Evolutionary conservation across 331 rosid species (phyloP).

Genomic region (Telfairia occidentalis): DNA sequence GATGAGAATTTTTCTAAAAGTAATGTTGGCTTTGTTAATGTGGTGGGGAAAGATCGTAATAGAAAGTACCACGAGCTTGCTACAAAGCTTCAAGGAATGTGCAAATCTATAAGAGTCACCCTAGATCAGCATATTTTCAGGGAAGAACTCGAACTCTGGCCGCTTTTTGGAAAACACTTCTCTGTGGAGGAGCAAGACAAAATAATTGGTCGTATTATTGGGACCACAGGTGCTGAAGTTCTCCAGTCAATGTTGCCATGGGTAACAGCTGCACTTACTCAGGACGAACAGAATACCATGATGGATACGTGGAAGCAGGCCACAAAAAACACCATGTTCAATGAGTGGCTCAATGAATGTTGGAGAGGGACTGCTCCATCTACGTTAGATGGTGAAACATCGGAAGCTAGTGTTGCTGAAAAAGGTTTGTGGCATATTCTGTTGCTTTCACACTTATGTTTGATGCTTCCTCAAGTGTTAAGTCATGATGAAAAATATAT

Average conservation of each 20-base stretch:
- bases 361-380: constrained; percentile 76
- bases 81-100: constrained; percentile 99
- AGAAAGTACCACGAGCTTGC: constrained; percentile 76
- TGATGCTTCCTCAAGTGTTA: neutral
- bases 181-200: constrained; percentile 96
- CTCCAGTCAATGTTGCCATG: constrained; percentile 98
- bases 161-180: constrained; percentile 84
- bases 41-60: constrained; percentile 26
- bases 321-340: constrained; percentile 92
- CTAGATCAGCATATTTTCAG: constrained; percentile 93
- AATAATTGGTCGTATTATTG: constrained; percentile 90
- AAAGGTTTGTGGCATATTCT: constrained; percentile 39
- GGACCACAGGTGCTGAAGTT: constrained; percentile 99
- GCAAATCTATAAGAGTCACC: constrained; percentile 83
- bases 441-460: neutral
- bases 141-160: constrained; percentile 98
- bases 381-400: constrained; percentile 36
- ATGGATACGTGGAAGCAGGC: constrained; percentile 99
- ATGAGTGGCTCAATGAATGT: constrained; percentile 94
- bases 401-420: constrained; percentile 37
- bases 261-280: constrained; percentile 97
- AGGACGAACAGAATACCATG: constrained; percentile 93
- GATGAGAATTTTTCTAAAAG: constrained; percentile 31
- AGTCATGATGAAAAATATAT: neutral
- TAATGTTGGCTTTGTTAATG: constrained; percentile 23